Conservation (phyloP, 2,329 filamentous ascomycete genomes). For the Penicillium sp. region DNA sequence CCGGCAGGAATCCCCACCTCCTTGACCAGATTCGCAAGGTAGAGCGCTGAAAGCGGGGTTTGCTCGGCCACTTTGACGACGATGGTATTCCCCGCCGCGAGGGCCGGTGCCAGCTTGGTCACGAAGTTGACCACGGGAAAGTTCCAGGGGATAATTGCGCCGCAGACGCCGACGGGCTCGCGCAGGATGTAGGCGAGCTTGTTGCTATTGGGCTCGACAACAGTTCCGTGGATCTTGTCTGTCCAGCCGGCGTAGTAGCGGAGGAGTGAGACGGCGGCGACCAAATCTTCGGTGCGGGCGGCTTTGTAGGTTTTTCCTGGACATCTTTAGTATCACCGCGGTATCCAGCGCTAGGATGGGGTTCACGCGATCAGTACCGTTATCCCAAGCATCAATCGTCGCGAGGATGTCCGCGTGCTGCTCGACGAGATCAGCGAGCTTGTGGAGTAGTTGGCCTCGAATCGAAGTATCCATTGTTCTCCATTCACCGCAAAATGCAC, state of each 20-base stretch:
- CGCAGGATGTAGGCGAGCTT: constrained; percentile 83
- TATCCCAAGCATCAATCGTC: no score
- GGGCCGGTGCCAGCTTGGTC: constrained; percentile 42
- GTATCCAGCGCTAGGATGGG: no score
- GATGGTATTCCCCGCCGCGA: constrained; percentile 40
- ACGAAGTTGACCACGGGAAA: constrained; percentile 79
- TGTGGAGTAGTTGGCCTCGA: no score
- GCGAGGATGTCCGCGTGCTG: no score
- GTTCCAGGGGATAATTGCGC: constrained; percentile 90
- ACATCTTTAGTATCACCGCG: no score
- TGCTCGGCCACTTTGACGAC: constrained; percentile 42
- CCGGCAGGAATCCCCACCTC: constrained; percentile 42
- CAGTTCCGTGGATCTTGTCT: constrained; percentile 89
- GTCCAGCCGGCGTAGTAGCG: constrained; percentile 77
- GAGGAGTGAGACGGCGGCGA: no score
- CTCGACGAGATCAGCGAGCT: no score
- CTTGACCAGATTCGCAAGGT: constrained; percentile 39
- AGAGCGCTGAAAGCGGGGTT: constrained; percentile 39
- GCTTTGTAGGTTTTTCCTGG: no score
- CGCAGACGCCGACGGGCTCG: constrained; percentile 81
- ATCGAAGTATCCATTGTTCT: no score
- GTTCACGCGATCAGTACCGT: no score
- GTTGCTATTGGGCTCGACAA: constrained; percentile 61
- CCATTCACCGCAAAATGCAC: no score
- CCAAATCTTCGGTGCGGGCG: no score